These are phyloP conservation scores for Quercus ilex DNA, from an alignment of 306 rosid species.

Conservation along the genomic window DNA sequence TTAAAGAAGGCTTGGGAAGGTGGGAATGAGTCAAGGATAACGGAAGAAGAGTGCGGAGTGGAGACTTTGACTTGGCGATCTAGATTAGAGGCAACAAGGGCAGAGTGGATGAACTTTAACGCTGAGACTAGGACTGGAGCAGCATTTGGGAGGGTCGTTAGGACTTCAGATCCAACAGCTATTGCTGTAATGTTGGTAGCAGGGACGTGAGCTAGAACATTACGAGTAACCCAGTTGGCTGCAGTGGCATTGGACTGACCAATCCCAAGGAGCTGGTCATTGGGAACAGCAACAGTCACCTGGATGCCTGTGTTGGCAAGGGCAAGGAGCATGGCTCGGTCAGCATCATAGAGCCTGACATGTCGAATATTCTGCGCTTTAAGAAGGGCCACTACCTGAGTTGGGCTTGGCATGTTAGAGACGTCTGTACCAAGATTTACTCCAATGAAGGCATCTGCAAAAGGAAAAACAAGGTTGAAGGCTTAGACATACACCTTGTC, in stretches of 20 bases:
- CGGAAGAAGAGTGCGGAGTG: conserved; percentile 75
- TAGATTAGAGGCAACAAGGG: conserved; percentile 82
- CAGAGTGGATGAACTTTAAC: conserved; percentile 78
- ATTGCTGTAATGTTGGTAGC: conserved; percentile 85
- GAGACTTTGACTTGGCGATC: conserved; percentile 83
- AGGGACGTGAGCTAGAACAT: conserved; percentile 84
- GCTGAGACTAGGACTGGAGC: conserved; percentile 91
- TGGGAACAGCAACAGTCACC: conserved; percentile 78
- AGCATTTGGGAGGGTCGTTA: conserved; percentile 76
- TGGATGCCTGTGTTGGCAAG: conserved; percentile 81
- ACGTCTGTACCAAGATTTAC: conserved; percentile 84
- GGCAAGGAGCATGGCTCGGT: conserved; percentile 70
- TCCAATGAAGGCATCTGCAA: conserved; percentile 79
- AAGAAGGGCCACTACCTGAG: conserved; percentile 76
- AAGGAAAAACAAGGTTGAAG: not conserved
- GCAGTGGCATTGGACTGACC: conserved; percentile 97
- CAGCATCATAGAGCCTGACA: conserved; percentile 77
- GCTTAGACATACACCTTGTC: not conserved
- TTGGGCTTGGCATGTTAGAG: conserved; percentile 81
- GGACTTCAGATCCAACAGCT: conserved; percentile 88
- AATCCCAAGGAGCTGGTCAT: conserved; percentile 85
- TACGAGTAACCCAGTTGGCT: conserved; percentile 87
- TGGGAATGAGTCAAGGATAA: conserved; percentile 92
- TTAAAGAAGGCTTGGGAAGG: conserved; percentile 96
- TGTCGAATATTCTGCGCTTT: conserved; percentile 79